phyloP scores from a whole-genome alignment of 768 basidiomycete species.

The Mycena amicta region DNA sequence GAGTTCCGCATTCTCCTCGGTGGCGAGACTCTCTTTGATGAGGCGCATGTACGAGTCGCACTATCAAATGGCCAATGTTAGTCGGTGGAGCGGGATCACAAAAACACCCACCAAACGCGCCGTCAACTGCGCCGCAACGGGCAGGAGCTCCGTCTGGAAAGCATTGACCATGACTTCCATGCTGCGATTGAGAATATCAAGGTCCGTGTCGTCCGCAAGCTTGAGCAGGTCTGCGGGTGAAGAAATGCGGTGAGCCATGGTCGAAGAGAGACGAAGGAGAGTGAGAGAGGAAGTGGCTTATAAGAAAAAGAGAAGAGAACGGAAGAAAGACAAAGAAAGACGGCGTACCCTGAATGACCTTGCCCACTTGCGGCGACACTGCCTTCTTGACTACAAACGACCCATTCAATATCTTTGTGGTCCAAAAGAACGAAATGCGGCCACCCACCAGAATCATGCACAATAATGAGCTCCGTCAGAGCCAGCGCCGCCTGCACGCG shows the following conservation, averaged over 20 bases:
- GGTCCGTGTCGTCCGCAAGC: constrained; percentile 87
- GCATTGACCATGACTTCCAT: constrained; percentile 88
- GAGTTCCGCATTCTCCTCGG: constrained; percentile 52
- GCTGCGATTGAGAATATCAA: constrained; percentile 79
- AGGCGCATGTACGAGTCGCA: constrained; percentile 84
- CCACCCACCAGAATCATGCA: constrained; percentile 61
- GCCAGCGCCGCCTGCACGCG: constrained; percentile 82
- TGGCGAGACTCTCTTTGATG: constrained; percentile 63
- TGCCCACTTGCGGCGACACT: constrained; percentile 77
- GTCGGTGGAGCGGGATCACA: too few relatives aligned
- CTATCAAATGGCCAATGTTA: too few relatives aligned
- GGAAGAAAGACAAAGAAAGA: constrained; percentile 3
- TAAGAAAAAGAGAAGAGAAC: neutral
- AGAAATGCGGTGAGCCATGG: too few relatives aligned
- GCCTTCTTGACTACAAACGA: constrained; percentile 57
- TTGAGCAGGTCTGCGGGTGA: constrained; percentile 72
- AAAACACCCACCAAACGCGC: constrained; percentile 62
- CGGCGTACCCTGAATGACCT: constrained; percentile 78
- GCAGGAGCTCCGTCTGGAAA: constrained; percentile 82
- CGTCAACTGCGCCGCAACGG: constrained; percentile 81
- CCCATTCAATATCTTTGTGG: constrained; percentile 5
- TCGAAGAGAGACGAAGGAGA: too few relatives aligned
- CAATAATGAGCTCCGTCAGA: constrained; percentile 72
- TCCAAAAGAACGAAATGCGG: neutral
- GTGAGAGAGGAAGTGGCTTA: neutral